These are phyloP conservation scores for Porphyrellus cyaneotinctus DNA, from an alignment of 768 basidiomycete genomes.

Conservation along the genomic window DNA sequence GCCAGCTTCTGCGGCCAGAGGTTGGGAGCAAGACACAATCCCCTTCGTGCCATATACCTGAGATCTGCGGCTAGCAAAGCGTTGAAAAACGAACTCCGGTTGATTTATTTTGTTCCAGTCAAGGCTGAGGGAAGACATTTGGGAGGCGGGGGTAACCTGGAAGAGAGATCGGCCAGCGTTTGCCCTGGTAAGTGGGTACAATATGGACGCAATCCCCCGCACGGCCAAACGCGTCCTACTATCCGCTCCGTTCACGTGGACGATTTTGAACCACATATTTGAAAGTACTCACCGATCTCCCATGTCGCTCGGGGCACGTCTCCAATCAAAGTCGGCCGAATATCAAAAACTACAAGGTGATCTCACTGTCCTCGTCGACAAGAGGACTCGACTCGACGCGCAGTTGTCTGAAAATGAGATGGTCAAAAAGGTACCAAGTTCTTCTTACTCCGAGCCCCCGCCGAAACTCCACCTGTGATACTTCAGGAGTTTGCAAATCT, in stretches of 20 bases:
- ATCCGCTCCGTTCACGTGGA: conserved; percentile 10
- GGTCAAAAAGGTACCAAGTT: conserved; percentile 69
- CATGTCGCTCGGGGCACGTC: conserved; percentile 55
- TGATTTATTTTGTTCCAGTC: conserved; percentile 63
- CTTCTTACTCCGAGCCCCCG: neutral
- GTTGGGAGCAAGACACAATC: conserved; percentile 84
- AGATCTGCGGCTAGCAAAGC: conserved; percentile 80
- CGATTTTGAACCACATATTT: neutral
- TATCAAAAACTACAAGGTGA: conserved; percentile 82
- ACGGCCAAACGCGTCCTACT: conserved; percentile 10
- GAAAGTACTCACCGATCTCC: conserved; percentile 8
- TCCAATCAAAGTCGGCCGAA: conserved; percentile 68
- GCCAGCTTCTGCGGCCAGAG: conserved; percentile 87
- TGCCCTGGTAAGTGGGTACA: neutral
- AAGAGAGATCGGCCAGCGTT: neutral
- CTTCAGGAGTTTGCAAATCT: conserved; percentile 77
- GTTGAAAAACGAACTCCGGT: conserved; percentile 60
- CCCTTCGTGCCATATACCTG: conserved; percentile 87
- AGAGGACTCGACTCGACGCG: conserved; percentile 81
- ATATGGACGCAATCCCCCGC: neutral
- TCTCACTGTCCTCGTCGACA: conserved; percentile 68
- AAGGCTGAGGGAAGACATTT: conserved; percentile 33
- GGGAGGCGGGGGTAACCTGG: conserved; percentile 1
- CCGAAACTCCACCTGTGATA: neutral
- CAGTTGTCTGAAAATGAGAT: conserved; percentile 89